Percentiles rank a stretch among this genome's conserved stretches.
Evolutionary conservation across 1,139 yeast species (phyloP).

Genomic region (Pichia sp.): DNA sequence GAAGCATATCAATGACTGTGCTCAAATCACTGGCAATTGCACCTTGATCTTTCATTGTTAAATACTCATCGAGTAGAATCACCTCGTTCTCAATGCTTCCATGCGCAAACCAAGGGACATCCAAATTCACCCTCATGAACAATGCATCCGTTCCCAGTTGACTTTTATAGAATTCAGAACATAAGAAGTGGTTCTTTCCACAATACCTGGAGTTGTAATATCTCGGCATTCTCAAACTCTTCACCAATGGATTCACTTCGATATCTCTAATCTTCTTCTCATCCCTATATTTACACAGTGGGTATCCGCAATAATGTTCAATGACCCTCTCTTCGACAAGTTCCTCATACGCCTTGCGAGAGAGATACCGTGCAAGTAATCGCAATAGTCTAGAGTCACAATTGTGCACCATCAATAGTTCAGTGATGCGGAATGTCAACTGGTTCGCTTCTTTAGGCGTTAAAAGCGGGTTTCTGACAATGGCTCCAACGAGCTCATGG

Average conservation of each 20-base stretch:
- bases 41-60: constrained; percentile 34
- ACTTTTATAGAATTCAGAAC: constrained; percentile 66
- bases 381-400: constrained; percentile 55
- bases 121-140: constrained; percentile 55
- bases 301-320: constrained; percentile 80
- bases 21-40: constrained; percentile 45
- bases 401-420: constrained; percentile 46
- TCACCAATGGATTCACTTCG: constrained; percentile 19
- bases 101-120: constrained; percentile 38
- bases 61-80: constrained; percentile 62
- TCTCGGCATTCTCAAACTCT: constrained; percentile 48
- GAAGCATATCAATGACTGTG: constrained; percentile 47
- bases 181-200: constrained; percentile 73
- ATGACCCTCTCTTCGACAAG: constrained; percentile 75
- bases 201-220: constrained; percentile 71
- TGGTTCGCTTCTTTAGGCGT: constrained; percentile 53
- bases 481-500: constrained; percentile 2
- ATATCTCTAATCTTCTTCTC: constrained; percentile 31
- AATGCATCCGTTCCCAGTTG: constrained; percentile 72
- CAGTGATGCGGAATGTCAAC: constrained; percentile 49
- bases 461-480: constrained; percentile 24
- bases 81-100: constrained; percentile 51
- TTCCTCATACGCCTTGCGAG: constrained; percentile 65
- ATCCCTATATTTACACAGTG: constrained; percentile 47
- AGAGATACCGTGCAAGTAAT: constrained; percentile 61